Base-by-base conservation (phyloP, 495 filamentous ascomycete species). In the Penicillium crystallinum region DNA sequence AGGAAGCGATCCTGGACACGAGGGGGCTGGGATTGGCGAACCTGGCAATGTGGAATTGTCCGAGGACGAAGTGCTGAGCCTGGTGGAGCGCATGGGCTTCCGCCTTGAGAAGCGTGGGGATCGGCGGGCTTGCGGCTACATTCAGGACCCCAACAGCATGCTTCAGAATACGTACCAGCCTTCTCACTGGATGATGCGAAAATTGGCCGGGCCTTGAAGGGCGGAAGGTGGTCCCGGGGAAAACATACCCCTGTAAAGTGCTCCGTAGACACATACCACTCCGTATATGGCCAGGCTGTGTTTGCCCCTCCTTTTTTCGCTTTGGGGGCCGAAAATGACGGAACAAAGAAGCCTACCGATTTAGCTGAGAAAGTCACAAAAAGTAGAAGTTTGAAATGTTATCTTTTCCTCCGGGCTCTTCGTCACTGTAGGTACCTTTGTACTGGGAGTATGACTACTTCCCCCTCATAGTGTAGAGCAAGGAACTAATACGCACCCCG, bases 21-120 rank as follows among this genome's bases (percentile, higher is more conserved):
- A 72, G 5, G 40, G 60, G 23, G 50, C 67, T 27, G 83, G 83
- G 0, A 85, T 95, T 55, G 88, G 82, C 0, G 89, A 91, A 56
- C 85, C 88, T 0, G 91, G 91, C 1, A 85, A 80, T 57, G 85
- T 97, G 56, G 93, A 98, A 70, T 75, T 96, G 39, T 86, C 87
- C 6, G 79, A 96, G 51, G 87, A 93, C 53, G 93, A 97, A 69
- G 86, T 98, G 22, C 69, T 96, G 57, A 69, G 69, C 40, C 73
- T 97, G 30, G 79, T 97, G 6, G 73, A 83, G 62, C 76, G 80
- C 30, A 76, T 91, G 63, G 95, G 91, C 0, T 97, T 98, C 65
- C 71, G 72, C 35, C 68, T 97, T 19, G 83, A 83, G 54, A 75
- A 74, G 36, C 58, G 62, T 29, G 64, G 66, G 6, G 75, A 80